phyloP scores from a whole-genome alignment of 176 grass and related monocot genomes.

The Saccharum spontaneum region DNA sequence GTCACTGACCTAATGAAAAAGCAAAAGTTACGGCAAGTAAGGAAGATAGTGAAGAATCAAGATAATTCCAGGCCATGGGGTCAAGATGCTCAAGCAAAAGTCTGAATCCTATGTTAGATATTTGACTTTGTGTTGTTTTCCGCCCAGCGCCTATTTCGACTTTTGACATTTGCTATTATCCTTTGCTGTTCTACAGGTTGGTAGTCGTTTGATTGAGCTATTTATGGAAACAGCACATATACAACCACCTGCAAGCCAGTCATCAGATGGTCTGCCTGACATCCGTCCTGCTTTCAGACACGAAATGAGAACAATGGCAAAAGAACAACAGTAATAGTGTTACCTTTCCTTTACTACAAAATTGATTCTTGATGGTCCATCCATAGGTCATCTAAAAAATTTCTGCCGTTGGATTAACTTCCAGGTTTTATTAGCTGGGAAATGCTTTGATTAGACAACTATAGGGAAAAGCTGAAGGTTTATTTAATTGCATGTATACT shows the following conservation, averaged over 20 bases:
- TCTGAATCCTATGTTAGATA: conserved; percentile 34
- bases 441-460: neutral
- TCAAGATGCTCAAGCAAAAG: conserved; percentile 90
- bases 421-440: neutral
- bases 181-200: conserved; percentile 62
- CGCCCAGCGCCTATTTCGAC: neutral
- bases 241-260: conserved; percentile 81
- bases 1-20: conserved; percentile 87
- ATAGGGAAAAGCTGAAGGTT: neutral
- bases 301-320: conserved; percentile 46
- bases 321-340: conserved; percentile 63
- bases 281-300: conserved; percentile 95
- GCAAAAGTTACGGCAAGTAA: conserved; percentile 66
- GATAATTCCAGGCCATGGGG: conserved; percentile 86
- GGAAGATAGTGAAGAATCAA: conserved; percentile 67
- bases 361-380: neutral
- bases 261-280: conserved; percentile 79
- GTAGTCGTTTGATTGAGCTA: conserved; percentile 92
- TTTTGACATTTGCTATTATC: conserved; percentile 19
- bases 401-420: neutral
- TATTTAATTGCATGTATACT: neutral
- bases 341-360: conserved; percentile 6
- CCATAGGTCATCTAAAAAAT: neutral
- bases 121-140: conserved; percentile 14
- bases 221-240: conserved; percentile 91